Conservation (phyloP, 768 basidiomycete species). For the Leucosporidium scottii region DNA sequence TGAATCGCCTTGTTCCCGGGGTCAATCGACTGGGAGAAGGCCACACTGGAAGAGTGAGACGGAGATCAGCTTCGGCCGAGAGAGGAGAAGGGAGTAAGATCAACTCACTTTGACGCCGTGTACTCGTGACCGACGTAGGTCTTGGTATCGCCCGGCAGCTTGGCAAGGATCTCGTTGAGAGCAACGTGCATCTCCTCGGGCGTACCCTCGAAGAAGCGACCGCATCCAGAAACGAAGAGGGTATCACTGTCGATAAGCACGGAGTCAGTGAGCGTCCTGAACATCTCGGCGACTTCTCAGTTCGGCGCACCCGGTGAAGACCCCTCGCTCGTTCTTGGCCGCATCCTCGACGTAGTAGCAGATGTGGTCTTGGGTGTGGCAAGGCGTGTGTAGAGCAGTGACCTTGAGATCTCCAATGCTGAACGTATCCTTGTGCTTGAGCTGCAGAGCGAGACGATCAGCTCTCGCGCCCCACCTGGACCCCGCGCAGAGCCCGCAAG, state of each 20-base stretch:
- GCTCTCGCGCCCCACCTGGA: not conserved
- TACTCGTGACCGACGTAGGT: conserved; percentile 92
- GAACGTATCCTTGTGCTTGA: conserved; percentile 76
- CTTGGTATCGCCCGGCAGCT: conserved; percentile 69
- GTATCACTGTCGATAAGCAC: conserved; percentile 42
- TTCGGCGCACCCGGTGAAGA: conserved; percentile 69
- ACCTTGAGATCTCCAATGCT: conserved; percentile 51
- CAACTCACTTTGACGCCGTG: conserved; percentile 46
- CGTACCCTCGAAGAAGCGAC: conserved; percentile 81
- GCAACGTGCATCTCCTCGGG: conserved; percentile 64
- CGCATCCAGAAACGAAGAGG: conserved; percentile 58
- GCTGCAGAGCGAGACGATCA: conserved; percentile 9
- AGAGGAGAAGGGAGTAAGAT: conserved; percentile 40
- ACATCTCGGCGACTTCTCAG: not conserved
- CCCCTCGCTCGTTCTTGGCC: conserved; percentile 56
- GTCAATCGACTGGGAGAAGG: conserved; percentile 37
- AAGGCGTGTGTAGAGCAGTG: conserved; percentile 42
- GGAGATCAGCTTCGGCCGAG: conserved; percentile 11
- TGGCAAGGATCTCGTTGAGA: conserved; percentile 56
- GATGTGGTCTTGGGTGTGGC: conserved; percentile 94
- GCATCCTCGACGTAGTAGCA: conserved; percentile 69
- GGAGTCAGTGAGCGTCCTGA: not conserved
- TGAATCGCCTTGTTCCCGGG: conserved; percentile 54
- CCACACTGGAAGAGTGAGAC: not conserved
- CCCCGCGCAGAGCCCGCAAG: not conserved